A percentile compares a stretch with the other conserved stretches of the same genome.
These are phyloP conservation scores for Yarrowia hollandica DNA, from an alignment of 805 yeast genomes.

Conservation along the genomic window DNA sequence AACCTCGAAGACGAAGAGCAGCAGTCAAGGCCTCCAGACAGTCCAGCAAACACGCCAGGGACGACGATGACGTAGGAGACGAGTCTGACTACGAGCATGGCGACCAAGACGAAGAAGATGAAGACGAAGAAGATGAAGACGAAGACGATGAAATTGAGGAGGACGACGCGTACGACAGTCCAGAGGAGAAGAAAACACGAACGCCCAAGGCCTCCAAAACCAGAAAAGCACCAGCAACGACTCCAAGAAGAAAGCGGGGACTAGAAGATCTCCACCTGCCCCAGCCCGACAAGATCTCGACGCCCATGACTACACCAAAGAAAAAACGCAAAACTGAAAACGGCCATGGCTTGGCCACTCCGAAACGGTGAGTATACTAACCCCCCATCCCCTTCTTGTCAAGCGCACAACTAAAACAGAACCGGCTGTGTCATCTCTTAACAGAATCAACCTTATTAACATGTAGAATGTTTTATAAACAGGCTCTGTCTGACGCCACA, in stretches of 20 bases:
- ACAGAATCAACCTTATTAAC: not conserved
- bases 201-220: not conserved
- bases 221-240: not conserved
- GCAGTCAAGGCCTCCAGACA: conserved; percentile 3
- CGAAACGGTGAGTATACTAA: conserved; percentile 24
- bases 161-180: conserved; percentile 18
- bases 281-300: not conserved
- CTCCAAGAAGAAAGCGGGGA: not conserved
- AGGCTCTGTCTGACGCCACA: conserved; percentile 14
- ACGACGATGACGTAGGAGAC: not conserved
- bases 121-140: not conserved
- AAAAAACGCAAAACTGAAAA: conserved; percentile 27
- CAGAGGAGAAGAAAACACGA: not conserved
- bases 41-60: not conserved
- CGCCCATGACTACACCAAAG: conserved; percentile 20
- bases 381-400: not conserved
- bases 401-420: conserved; percentile 12
- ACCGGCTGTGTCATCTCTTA: conserved; percentile 11
- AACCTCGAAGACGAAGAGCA: conserved; percentile 3
- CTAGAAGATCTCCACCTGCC: conserved; percentile 3
- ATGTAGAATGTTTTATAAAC: conserved; percentile 28
- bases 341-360: conserved; percentile 6
- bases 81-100: not conserved
- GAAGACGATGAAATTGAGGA: conserved; percentile 13
- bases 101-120: not conserved